phyloP scores from a whole-genome alignment of 768 basidiomycete species.

The Clitopilus hobsonii region DNA sequence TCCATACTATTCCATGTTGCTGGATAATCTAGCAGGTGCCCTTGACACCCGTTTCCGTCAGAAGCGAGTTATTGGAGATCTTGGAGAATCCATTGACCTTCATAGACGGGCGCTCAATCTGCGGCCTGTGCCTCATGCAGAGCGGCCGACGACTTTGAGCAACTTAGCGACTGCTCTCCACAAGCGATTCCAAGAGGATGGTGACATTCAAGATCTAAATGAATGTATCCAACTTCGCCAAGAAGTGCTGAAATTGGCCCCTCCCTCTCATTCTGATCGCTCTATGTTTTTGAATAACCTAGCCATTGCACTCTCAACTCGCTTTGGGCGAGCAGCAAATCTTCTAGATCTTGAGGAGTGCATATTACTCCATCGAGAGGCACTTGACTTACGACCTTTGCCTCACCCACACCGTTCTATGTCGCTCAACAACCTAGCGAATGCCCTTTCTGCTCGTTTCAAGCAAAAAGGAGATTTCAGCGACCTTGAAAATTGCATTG shows the following conservation, averaged over 20 bases:
- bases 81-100: neutral
- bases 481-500: conserved; percentile 17
- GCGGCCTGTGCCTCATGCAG: neutral
- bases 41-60: neutral
- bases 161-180: too few relatives aligned
- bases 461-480: neutral
- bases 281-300: conserved; percentile 9
- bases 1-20: neutral
- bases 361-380: too few relatives aligned
- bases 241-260: neutral
- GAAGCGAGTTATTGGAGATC: neutral
- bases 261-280: conserved; percentile 8
- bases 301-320: conserved; percentile 1
- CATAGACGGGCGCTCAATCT: neutral
- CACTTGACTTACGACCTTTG: conserved; percentile 4
- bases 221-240: too few relatives aligned
- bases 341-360: too few relatives aligned
- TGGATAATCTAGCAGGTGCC: neutral
- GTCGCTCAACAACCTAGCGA: conserved; percentile 13
- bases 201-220: too few relatives aligned
- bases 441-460: conserved; percentile 3
- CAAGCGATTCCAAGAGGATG: too few relatives aligned
- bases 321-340: too few relatives aligned
- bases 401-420: too few relatives aligned
- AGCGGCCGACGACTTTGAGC: too few relatives aligned